A percentile compares a stretch with the other conserved stretches of the same genome.
Conservation (phyloP, 495 filamentous ascomycete genomes). For the Trichoderma asperelloides region DNA sequence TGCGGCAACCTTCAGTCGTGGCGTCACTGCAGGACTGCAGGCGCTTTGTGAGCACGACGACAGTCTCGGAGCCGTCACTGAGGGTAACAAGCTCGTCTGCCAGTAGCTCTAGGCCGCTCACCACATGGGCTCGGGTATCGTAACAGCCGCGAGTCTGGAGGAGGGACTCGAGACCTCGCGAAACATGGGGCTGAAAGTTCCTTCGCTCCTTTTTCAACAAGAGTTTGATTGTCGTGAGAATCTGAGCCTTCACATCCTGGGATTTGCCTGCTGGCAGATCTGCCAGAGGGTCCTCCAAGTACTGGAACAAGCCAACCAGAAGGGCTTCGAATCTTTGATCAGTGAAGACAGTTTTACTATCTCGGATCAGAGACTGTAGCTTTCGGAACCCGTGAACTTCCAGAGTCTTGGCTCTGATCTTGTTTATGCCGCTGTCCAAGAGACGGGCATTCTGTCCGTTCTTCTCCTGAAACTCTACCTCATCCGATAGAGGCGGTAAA, state of each 20-base stretch:
- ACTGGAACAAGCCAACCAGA: constrained; percentile 62
- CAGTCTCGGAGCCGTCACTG: constrained; percentile 41
- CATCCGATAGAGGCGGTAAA: constrained; percentile 10
- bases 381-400: constrained; percentile 87
- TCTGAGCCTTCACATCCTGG: constrained; percentile 74
- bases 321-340: constrained; percentile 66
- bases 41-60: constrained; percentile 35
- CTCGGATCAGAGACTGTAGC: constrained; percentile 69
- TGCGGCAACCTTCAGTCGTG: constrained; percentile 26
- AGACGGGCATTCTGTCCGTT: constrained; percentile 45
- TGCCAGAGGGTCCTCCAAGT: constrained; percentile 51
- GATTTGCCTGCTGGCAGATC: constrained; percentile 44
- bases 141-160: constrained; percentile 57
- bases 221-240: constrained; percentile 68
- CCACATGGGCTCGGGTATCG: constrained; percentile 43
- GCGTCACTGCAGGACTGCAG: constrained; percentile 27
- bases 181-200: constrained; percentile 55
- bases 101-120: constrained; percentile 45
- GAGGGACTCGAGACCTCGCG: constrained; percentile 56
- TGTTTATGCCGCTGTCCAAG: constrained; percentile 66
- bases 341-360: constrained; percentile 47
- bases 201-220: constrained; percentile 60
- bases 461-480: constrained; percentile 37
- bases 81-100: constrained; percentile 43
- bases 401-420: constrained; percentile 59